These are phyloP conservation scores for Geosmithia morbida DNA, from an alignment of 2,329 filamentous ascomycete species.

Conservation along the genomic window DNA sequence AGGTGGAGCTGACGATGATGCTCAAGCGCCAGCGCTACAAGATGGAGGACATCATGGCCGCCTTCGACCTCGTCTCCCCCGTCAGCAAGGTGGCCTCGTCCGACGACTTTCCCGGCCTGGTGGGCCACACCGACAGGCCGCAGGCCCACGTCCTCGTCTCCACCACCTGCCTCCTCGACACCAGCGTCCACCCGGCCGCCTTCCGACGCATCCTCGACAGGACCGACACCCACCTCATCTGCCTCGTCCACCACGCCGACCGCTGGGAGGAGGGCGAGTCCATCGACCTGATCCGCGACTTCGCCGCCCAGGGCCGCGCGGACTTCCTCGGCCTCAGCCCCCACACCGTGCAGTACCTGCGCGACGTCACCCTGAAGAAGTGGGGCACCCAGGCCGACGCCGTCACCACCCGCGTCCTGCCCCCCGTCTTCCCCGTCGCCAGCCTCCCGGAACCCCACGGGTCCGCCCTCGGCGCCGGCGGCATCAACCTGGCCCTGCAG, in stretches of 20 bases:
- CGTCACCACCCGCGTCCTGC: constrained; percentile 8
- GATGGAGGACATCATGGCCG: constrained; percentile 11
- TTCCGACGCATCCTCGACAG: constrained; percentile 8
- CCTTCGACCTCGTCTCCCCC: constrained; percentile 9
- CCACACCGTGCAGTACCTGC: constrained; percentile 10
- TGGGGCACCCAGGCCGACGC: constrained; percentile 7
- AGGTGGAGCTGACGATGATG: constrained; percentile 8
- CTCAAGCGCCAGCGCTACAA: constrained; percentile 11
- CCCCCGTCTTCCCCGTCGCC: constrained; percentile 11
- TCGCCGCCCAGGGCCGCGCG: constrained; percentile 7
- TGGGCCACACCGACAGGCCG: not conserved
- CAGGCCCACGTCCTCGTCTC: constrained; percentile 12
- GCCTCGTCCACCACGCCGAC: constrained; percentile 13
- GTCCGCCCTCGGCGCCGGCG: constrained; percentile 3
- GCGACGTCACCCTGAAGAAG: constrained; percentile 7
- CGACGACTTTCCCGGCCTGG: constrained; percentile 6
- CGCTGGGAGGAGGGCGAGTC: constrained; percentile 9
- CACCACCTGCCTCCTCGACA: constrained; percentile 13
- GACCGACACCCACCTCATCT: constrained; percentile 11
- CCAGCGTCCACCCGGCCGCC: constrained; percentile 5
- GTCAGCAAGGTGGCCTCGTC: constrained; percentile 5
- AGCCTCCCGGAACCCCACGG: not conserved
- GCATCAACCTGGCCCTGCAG: constrained; percentile 11
- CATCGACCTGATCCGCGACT: constrained; percentile 8
- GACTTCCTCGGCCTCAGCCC: constrained; percentile 12